Evolutionary conservation across 2,329 filamentous ascomycete genomes (phyloP), one percentile per base, ranked within the genome.

Genomic region (Capronia epimyces): DNA sequence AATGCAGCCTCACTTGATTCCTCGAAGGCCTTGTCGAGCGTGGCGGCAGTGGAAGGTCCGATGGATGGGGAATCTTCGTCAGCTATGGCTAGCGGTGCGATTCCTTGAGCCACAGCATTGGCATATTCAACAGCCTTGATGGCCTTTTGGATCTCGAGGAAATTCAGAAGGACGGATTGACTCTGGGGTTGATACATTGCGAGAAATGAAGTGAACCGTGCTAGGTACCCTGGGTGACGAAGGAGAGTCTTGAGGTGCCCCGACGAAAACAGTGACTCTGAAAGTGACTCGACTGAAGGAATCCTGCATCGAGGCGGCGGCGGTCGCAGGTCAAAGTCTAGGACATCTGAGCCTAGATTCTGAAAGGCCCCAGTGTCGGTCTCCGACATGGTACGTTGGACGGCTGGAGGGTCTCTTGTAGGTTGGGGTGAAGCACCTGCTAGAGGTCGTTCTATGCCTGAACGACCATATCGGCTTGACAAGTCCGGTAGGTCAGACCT

Each of bases 231-330:
- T 8, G 64, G 64, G 54, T 72, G 67, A 16, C 64, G 64, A 16
- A 74, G 62, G 20, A 74, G 68, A n/a, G 65, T 34, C 43, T 71
- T 64, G 3, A 74, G 64, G 57, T 74, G 70, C n/a, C 69, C 68
- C 34, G 58, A 52, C 1, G 71, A 73, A 56, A 72, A 73, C 46
- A 73, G 63, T 13, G 67, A 65, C n/a, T 63, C 59, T 1, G 67
- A 56, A 1, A 73, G 58, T 1, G 59, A 55, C 53, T 73, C 71
- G 29, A 70, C 42, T 7, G 62, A 57, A 25, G 59, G 62, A n/a
- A 61, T 58, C 16, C 61, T 65, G 3, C 49, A 62, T 9, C 56
- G 59, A 8, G 69, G 67, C 15, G 68, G 64, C 20, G 71, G 71
- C 22, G 71, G 66, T 50, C 69, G 67, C 34, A 73, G 63, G 50